These are phyloP conservation scores for Salix suchowensis DNA, from an alignment of 345 rosid species.

Conservation along the genomic window DNA sequence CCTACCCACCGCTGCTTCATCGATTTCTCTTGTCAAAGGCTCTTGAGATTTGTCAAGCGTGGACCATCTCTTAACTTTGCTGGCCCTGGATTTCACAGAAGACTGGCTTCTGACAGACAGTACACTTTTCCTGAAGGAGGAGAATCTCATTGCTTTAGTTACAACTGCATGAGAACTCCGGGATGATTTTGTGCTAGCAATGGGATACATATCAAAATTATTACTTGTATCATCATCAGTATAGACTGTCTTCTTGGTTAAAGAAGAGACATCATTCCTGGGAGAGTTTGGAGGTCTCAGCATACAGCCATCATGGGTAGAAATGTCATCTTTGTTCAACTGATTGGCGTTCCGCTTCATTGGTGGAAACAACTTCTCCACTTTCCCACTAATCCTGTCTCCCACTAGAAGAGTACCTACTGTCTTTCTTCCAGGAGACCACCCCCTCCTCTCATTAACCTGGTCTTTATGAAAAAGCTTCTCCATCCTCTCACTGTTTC, in stretches of 20 bases:
- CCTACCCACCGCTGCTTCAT: conserved; percentile 35
- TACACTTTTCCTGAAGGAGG: conserved; percentile 35
- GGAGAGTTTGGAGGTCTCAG: conserved; percentile 26
- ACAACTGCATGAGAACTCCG: conserved; percentile 19
- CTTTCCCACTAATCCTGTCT: conserved; percentile 19
- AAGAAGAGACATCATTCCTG: conserved; percentile 28
- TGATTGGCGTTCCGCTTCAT: conserved; percentile 24
- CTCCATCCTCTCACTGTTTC: conserved; percentile 29
- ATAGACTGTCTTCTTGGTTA: conserved; percentile 31
- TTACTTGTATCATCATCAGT: conserved; percentile 8
- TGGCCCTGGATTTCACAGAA: conserved; percentile 27
- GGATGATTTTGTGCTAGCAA: conserved; percentile 13
- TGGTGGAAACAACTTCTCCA: conserved; percentile 19
- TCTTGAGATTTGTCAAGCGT: conserved; percentile 27
- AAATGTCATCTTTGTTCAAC: conserved; percentile 23
- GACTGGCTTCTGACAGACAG: conserved; percentile 23
- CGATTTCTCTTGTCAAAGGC: conserved; percentile 30
- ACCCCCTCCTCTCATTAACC: conserved; percentile 26
- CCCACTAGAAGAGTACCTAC: conserved; percentile 27
- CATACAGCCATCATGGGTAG: conserved; percentile 19
- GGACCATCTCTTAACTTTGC: conserved; percentile 26
- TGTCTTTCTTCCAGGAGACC: conserved; percentile 39
- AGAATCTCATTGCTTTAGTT: conserved; percentile 29
- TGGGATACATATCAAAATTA: conserved; percentile 23
- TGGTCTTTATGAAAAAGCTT: conserved; percentile 23